Conservation (phyloP, 495 filamentous ascomycete species). For the Penicillium crystallinum region DNA sequence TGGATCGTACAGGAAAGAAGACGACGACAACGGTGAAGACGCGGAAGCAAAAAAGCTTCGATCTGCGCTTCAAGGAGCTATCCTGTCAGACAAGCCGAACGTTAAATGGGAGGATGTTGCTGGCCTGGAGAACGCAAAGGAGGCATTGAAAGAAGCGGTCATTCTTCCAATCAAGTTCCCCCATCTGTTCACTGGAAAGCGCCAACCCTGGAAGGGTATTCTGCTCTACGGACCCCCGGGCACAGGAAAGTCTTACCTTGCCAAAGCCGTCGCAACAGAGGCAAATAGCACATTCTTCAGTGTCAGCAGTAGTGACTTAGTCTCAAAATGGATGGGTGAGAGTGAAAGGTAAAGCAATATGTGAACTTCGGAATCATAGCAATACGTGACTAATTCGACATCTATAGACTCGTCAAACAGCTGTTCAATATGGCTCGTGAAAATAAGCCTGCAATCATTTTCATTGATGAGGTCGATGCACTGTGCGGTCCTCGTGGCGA, state of each 20-base stretch:
- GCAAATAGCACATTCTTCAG: conserved; percentile 99
- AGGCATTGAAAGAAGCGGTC: conserved; percentile 95
- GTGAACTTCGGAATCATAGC: background rate
- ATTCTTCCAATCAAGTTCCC: conserved; percentile 97
- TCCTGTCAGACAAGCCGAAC: conserved; percentile 91
- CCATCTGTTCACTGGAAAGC: conserved; percentile 92
- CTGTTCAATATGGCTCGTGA: conserved; percentile 97
- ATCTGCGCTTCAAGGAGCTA: conserved; percentile 84
- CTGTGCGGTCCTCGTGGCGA: conserved; percentile 94
- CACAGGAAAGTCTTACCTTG: conserved; percentile 94
- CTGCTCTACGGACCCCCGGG: conserved; percentile 93
- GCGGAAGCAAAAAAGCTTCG: conserved; percentile 92
- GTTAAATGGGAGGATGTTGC: conserved; percentile 97
- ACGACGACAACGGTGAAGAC: conserved; percentile 67
- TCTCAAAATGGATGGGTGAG: conserved; percentile 99
- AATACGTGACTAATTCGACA: background rate
- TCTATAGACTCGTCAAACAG: conserved; percentile 81
- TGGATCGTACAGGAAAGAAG: conserved; percentile 41
- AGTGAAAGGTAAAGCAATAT: conserved; percentile 68
- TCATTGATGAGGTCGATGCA: conserved; percentile 98
- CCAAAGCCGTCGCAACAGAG: conserved; percentile 96
- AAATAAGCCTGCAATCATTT: conserved; percentile 97
- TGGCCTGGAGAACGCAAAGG: conserved; percentile 91
- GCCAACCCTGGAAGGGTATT: conserved; percentile 98
- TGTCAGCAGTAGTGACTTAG: conserved; percentile 92